phyloP scores from a whole-genome alignment of 192 early-diverging fungal species.

The Coemansia aciculifera region DNA sequence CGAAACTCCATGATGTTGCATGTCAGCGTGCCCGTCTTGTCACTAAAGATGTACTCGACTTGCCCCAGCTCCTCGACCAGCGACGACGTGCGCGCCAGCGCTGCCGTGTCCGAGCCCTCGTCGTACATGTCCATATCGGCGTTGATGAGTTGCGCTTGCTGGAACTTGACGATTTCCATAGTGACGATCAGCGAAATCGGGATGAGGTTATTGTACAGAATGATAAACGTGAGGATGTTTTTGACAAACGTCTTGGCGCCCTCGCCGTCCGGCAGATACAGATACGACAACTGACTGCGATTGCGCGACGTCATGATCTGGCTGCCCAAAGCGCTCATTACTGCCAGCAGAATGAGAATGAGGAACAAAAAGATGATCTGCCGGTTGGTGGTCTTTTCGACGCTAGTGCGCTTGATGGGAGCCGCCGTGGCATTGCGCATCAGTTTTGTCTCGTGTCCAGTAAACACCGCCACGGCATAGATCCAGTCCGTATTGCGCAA shows the following conservation, averaged over 20 bases:
- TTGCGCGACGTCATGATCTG: constrained; percentile 36
- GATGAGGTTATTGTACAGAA: constrained; percentile 93
- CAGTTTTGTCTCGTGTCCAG: constrained; percentile 94
- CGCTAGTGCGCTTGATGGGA: constrained; percentile 85
- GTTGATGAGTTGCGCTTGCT: constrained; percentile 91
- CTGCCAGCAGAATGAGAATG: constrained; percentile 68
- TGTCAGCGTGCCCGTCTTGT: constrained; percentile 97
- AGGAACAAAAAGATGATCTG: constrained; percentile 81
- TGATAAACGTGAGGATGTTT: constrained; percentile 83
- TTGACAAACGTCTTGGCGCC: constrained; percentile 69
- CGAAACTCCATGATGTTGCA: constrained; percentile 96
- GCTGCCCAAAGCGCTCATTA: constrained; percentile 57
- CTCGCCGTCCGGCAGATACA: constrained; percentile 58
- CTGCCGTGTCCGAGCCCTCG: constrained; percentile 67
- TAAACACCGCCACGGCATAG: constrained; percentile 84
- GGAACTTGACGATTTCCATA: constrained; percentile 88
- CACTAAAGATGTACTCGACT: constrained; percentile 95
- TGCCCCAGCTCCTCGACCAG: constrained; percentile 91
- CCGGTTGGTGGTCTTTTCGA: constrained; percentile 89
- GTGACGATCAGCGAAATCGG: constrained; percentile 94
- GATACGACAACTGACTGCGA: constrained; percentile 52
- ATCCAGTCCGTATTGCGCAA: constrained; percentile 89
- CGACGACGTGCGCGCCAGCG: constrained; percentile 84
- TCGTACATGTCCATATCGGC: constrained; percentile 91
- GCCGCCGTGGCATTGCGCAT: constrained; percentile 92